Conservation (phyloP, 2,329 filamentous ascomycete species). For the Paramyrothecium roridum region DNA sequence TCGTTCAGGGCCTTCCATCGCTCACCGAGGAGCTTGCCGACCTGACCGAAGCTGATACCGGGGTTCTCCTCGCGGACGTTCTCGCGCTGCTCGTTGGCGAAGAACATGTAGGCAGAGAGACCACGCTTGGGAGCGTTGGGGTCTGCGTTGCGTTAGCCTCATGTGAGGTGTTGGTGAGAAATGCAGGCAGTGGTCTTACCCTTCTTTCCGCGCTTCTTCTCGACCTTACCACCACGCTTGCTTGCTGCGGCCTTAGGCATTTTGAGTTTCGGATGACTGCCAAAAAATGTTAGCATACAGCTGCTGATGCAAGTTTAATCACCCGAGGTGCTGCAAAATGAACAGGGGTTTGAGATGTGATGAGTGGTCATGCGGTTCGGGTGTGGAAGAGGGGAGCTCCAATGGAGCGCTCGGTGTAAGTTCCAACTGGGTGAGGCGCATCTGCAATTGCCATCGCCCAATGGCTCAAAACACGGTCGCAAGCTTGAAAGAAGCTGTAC, state of each 20-base stretch:
- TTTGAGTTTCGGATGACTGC: conserved; percentile 31
- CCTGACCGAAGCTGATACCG: conserved; percentile 96
- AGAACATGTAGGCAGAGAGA: conserved; percentile 99
- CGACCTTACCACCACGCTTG: conserved; percentile 53
- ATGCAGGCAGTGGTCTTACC: conserved; percentile 37
- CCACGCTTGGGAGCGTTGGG: conserved; percentile 98
- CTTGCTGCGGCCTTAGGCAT: conserved; percentile 56
- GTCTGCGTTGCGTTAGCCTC: conserved; percentile 50
- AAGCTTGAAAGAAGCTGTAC: conserved; percentile 10
- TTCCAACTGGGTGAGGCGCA: conserved; percentile 17
- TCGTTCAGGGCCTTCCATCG: conserved; percentile 97
- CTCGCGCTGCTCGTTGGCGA: conserved; percentile 98
- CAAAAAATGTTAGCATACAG: conserved; percentile 16
- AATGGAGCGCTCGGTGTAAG: too few species aligned
- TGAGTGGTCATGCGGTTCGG: too few species aligned
- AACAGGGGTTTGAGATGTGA: too few species aligned
- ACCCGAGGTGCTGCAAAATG: too few species aligned
- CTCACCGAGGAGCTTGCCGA: conserved; percentile 97
- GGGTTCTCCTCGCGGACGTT: conserved; percentile 98
- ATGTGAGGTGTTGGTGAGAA: not conserved
- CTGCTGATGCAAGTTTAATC: not conserved
- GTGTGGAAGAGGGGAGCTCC: too few species aligned
- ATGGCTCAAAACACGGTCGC: conserved; percentile 12
- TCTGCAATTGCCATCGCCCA: conserved; percentile 21
- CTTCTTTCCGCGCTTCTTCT: conserved; percentile 59